Percentiles rank a stretch among this genome's conserved stretches.
Conservation (phyloP, 768 basidiomycete genomes). For the Phaffia australis region DNA sequence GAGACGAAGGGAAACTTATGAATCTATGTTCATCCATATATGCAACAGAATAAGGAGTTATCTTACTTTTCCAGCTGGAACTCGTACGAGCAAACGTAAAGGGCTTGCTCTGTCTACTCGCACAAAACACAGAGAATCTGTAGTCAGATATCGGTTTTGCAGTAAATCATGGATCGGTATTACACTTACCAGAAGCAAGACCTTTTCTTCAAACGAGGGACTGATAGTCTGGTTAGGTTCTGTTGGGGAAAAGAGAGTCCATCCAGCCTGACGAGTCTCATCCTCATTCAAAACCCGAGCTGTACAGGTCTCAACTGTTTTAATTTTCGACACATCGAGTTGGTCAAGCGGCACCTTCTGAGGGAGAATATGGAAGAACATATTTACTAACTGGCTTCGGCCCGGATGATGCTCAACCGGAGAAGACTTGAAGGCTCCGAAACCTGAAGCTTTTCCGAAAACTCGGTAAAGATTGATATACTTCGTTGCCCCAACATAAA, state of each 20-base stretch:
- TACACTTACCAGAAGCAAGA: conserved; percentile 66
- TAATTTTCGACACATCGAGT: background rate
- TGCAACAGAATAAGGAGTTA: background rate
- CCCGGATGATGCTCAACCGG: conserved; percentile 73
- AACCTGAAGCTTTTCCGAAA: conserved; percentile 64
- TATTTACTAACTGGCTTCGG: conserved; percentile 56
- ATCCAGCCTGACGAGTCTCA: conserved; percentile 68
- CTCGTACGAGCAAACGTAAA: conserved; percentile 52
- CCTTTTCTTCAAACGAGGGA: conserved; percentile 88
- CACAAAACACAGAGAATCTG: background rate
- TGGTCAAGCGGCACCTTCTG: background rate
- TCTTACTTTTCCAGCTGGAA: conserved; percentile 67
- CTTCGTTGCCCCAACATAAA: conserved; percentile 82
- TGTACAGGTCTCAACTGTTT: conserved; percentile 62
- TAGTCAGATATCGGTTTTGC: background rate
- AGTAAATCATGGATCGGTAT: no score
- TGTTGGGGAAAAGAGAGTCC: conserved; percentile 83
- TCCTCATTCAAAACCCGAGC: conserved; percentile 63
- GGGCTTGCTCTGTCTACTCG: conserved; percentile 47
- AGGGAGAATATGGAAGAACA: background rate
- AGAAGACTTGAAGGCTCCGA: conserved; percentile 87
- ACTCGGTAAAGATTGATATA: conserved; percentile 81
- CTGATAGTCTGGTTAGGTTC: conserved; percentile 58
- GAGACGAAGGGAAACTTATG: no score
- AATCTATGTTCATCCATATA: background rate